These are phyloP conservation scores for Leucocoprinus sp. DNA, from an alignment of 768 basidiomycete species.

Conservation along the genomic window DNA sequence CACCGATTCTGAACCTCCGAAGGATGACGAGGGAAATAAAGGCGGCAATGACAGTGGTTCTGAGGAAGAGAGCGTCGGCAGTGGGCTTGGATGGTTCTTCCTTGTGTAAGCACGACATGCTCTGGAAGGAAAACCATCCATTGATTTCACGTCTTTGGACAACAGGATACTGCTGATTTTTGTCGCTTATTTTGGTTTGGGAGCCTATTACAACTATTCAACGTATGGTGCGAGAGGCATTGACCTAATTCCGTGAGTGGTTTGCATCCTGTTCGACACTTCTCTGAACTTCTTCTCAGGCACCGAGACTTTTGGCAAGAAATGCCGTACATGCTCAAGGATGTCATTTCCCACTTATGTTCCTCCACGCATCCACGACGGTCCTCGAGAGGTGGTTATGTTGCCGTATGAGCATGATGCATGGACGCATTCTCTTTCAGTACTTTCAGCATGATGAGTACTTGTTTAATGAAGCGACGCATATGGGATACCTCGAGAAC, in stretches of 20 bases:
- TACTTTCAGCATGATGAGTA: not conserved
- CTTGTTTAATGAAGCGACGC: not conserved
- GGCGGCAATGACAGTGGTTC: slow-evolving; percentile 20
- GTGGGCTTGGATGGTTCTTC: slow-evolving; percentile 86
- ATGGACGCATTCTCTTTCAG: not conserved
- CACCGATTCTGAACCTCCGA: slow-evolving; percentile 17
- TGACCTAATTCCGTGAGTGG: slow-evolving; percentile 76
- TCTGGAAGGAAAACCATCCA: not conserved
- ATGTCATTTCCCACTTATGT: slow-evolving; percentile 72
- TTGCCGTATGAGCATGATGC: slow-evolving; percentile 46
- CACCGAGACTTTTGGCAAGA: slow-evolving; percentile 90
- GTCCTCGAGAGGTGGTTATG: slow-evolving; percentile 60
- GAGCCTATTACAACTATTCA: slow-evolving; percentile 83
- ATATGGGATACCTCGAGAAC: not conserved
- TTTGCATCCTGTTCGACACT: slow-evolving; percentile 1
- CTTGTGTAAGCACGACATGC: slow-evolving; percentile 49
- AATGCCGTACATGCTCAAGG: slow-evolving; percentile 77
- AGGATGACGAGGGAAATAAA: slow-evolving; percentile 25
- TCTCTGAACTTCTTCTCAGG: slow-evolving; percentile 27
- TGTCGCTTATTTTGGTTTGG: slow-evolving; percentile 62
- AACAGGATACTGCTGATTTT: slow-evolving; percentile 62
- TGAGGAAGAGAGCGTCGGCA: slow-evolving; percentile 42
- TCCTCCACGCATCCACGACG: slow-evolving; percentile 62
- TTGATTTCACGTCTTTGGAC: slow-evolving; percentile 1
- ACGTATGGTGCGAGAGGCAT: slow-evolving; percentile 78